phyloP scores from a whole-genome alignment of 2,329 filamentous ascomycete genomes.

The Hortaea sp. region DNA sequence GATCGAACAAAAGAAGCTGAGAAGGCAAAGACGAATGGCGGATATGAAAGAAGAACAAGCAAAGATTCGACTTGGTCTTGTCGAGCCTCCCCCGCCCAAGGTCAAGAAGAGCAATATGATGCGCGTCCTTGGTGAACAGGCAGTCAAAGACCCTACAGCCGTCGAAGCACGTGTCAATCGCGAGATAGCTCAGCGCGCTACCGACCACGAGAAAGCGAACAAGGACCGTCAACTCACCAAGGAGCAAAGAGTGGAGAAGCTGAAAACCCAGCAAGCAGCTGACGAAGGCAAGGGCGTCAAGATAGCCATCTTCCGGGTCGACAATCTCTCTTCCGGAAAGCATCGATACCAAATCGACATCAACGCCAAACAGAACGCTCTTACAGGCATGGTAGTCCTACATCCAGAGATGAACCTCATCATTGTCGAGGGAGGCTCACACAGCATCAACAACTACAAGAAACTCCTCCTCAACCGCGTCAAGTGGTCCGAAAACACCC shows the following conservation, averaged over 20 bases:
- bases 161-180: slow-evolving; percentile 89
- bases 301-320: slow-evolving; percentile 80
- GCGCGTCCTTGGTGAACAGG: slow-evolving; percentile 86
- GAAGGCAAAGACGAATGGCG: slow-evolving; percentile 80
- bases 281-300: slow-evolving; percentile 81
- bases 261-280: slow-evolving; percentile 70
- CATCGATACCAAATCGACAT: slow-evolving; percentile 88
- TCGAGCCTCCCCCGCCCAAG: slow-evolving; percentile 84
- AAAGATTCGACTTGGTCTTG: slow-evolving; percentile 83
- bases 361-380: slow-evolving; percentile 79
- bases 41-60: slow-evolving; percentile 94
- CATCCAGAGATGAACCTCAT: slow-evolving; percentile 82
- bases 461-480: slow-evolving; percentile 91
- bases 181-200: slow-evolving; percentile 78
- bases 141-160: slow-evolving; percentile 91
- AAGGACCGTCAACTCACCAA: slow-evolving; percentile 80
- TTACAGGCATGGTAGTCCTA: slow-evolving; percentile 87
- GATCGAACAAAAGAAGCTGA: slow-evolving; percentile 83
- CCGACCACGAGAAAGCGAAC: slow-evolving; percentile 68
- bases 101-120: slow-evolving; percentile 97
- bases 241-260: slow-evolving; percentile 76
- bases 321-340: slow-evolving; percentile 77
- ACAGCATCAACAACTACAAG: slow-evolving; percentile 74
- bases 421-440: slow-evolving; percentile 80
- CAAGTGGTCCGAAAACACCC: slow-evolving; percentile 84